Percentiles rank a stretch among this genome's conserved stretches.
These are phyloP conservation scores for Erysimum cheiri DNA, from an alignment of 441 rosid genomes.

Conservation along the genomic window DNA sequence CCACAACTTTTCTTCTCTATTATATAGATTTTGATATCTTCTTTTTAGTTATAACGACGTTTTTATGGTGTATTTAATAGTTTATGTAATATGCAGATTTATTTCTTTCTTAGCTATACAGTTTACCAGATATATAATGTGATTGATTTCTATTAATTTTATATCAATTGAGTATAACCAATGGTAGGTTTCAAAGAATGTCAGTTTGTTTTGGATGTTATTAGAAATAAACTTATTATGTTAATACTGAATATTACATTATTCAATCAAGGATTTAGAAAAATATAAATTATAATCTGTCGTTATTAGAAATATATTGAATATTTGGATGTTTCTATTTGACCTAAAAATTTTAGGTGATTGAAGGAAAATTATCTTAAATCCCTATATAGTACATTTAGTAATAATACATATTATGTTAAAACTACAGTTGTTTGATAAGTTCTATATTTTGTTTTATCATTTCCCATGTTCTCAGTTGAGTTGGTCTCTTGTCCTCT, in stretches of 20 bases:
- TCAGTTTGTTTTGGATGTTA: neutral
- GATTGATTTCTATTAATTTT: neutral
- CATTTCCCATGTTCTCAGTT: conserved; percentile 35
- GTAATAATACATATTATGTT: conserved; percentile 7
- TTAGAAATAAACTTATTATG: neutral
- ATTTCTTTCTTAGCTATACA: neutral
- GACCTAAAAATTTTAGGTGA: neutral
- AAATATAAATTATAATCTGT: neutral
- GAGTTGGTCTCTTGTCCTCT: conserved; percentile 40
- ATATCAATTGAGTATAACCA: neutral
- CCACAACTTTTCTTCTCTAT: conserved; percentile 45
- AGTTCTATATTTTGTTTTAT: conserved; percentile 24
- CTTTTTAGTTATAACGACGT: conserved; percentile 37
- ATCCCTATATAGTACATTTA: neutral
- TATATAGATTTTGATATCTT: conserved; percentile 19
- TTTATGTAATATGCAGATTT: neutral
- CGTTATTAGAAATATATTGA: neutral
- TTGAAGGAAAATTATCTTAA: conserved; percentile 15
- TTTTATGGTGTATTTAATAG: conserved; percentile 4
- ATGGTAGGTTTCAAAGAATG: neutral
- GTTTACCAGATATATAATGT: neutral
- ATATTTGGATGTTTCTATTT: neutral
- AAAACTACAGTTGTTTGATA: conserved; percentile 31
- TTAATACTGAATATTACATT: neutral
- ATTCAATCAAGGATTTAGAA: neutral